A percentile compares a stretch with the other conserved stretches of the same genome.
Evolutionary conservation across 306 rosid species (phyloP).

Genomic region (Lagenaria siceraria): DNA sequence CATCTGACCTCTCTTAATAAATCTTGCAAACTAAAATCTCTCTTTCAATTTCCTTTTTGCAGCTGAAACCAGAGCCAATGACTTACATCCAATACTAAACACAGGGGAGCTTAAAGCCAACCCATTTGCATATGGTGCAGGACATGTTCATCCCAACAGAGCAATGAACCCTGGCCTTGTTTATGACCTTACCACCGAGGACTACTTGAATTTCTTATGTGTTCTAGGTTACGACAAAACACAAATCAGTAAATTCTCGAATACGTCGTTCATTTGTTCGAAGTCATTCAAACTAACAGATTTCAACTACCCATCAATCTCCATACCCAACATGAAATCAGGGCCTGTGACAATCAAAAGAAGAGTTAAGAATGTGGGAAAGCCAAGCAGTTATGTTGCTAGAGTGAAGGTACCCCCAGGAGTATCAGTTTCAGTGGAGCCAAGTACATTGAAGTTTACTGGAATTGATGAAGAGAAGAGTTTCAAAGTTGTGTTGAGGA

Average conservation of each 20-base stretch:
- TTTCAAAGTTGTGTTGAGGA: slow-evolving; percentile 15
- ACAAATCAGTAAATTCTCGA: slow-evolving; percentile 11
- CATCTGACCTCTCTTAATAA: neutral
- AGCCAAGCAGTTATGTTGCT: slow-evolving; percentile 18
- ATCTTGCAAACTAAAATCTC: neutral
- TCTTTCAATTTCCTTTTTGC: neutral
- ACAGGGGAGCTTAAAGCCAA: slow-evolving; percentile 9
- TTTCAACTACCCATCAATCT: slow-evolving; percentile 46
- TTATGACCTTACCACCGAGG: slow-evolving; percentile 30
- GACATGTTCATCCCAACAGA: slow-evolving; percentile 33
- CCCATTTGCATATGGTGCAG: slow-evolving; percentile 53
- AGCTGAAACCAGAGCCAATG: neutral
- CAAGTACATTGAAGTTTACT: slow-evolving; percentile 17
- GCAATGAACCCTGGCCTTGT: slow-evolving; percentile 59
- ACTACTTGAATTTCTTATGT: slow-evolving; percentile 48
- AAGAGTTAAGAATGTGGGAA: slow-evolving; percentile 38
- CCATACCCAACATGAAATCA: neutral
- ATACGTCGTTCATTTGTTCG: slow-evolving; percentile 17
- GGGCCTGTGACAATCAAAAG: slow-evolving; percentile 13
- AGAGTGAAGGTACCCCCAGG: slow-evolving; percentile 2
- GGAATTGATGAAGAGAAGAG: slow-evolving; percentile 22
- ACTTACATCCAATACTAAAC: neutral
- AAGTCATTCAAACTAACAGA: slow-evolving; percentile 15
- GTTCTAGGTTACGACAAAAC: slow-evolving; percentile 28
- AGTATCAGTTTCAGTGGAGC: slow-evolving; percentile 21